These are phyloP conservation scores for Fraxinus quadrangulata DNA, from an alignment of 257 asterid species.

Conservation along the genomic window DNA sequence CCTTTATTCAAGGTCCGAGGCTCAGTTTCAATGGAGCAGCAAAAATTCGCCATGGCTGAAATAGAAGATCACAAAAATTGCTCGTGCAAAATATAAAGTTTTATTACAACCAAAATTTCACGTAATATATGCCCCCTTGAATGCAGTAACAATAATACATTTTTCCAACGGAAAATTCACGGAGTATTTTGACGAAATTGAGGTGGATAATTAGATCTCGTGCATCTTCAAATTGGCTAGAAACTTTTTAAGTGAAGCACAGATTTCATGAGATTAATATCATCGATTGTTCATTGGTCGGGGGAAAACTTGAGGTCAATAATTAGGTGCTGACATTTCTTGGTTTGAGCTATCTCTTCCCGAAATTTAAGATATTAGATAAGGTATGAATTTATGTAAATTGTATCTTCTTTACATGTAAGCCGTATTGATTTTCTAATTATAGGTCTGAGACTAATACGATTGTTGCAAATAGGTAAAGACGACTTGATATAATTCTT, in stretches of 20 bases:
- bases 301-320: conserved; percentile 12
- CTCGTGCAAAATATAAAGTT: conserved; percentile 8
- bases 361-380: too few species aligned
- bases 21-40: conserved; percentile 76
- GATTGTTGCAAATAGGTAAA: too few species aligned
- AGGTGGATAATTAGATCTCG: conserved; percentile 30
- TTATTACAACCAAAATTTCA: neutral
- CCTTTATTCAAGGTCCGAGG: conserved; percentile 69
- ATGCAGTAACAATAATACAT: neutral
- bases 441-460: too few species aligned
- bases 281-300: conserved; percentile 25
- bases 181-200: conserved; percentile 37
- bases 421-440: too few species aligned
- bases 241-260: neutral
- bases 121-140: neutral
- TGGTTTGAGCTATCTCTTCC: too few species aligned
- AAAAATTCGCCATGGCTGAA: conserved; percentile 56
- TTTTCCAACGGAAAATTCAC: conserved; percentile 39
- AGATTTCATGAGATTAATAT: conserved; percentile 33
- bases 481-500: too few species aligned
- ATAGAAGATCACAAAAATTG: conserved; percentile 16
- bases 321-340: neutral
- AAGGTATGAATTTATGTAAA: too few species aligned
- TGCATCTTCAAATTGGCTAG: conserved; percentile 19
- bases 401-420: too few species aligned